Base-by-base conservation (phyloP, 164 flowering plant genomes). In the Aristolochia contorta region DNA sequence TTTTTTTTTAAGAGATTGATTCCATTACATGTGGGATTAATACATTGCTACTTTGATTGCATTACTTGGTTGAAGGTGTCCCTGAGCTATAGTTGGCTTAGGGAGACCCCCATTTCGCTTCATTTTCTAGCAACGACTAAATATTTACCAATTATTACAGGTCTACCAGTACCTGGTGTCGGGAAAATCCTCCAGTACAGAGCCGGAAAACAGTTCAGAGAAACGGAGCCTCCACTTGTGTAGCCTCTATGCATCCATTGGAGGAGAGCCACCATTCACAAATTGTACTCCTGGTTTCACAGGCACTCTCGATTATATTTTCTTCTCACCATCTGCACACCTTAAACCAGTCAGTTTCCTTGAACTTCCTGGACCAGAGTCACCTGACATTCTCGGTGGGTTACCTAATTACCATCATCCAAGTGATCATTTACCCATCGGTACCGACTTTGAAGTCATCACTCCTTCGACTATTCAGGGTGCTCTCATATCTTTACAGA, bases 271-370 rank as follows among this genome's bases (percentile, higher is more conserved):
- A 21, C 55, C 81, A 50, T 90, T 90, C 69, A 90, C 99, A 55
- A 93, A 86, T 69, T 90, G 80, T 82, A 93, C 96, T 3, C 99
- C 99, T n/a, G 87, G 64, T 64, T 93, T 93, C 67, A 93, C 99
- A 7, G 76, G 72, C 24, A 93, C 98, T 10, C 84, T 93, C 37
- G 98, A 93, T 58, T 93, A 89, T 56, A 79, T 93, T 57, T 79
- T 89, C 60, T 82, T 87, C 65, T 79, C 87, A 7, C 90, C 85
- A 24, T 66, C 79, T 14, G 80, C 68, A n/a, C 9, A n/a, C 63
- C 71, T 87, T 46, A 79, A 77, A 57, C 92, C 96, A 14, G 71
- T 93, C 27, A 75, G 89, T 71, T 71, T 73, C 58, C 88, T 27
- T 55, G 83, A 90, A 62, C 89, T 93, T 62, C 94, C 98, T 0